Evolutionary conservation across 2,329 filamentous ascomycete species (phyloP), one percentile per base, ranked within the genome.

Genomic region (Nigrospora sphaerica): DNA sequence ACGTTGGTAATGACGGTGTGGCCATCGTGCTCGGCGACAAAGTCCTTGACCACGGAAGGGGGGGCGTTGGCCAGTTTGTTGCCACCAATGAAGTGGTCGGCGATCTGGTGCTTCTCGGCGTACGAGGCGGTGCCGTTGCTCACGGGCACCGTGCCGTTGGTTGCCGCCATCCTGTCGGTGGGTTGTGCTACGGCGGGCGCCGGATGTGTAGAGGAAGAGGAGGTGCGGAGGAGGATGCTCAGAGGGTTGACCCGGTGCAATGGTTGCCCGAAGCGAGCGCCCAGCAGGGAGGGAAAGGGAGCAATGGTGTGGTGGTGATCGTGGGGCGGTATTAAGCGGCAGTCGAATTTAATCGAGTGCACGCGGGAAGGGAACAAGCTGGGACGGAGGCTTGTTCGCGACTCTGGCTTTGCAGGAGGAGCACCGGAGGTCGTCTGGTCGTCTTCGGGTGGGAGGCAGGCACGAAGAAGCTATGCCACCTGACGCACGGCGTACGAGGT

Each of bases 1-100:
- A 97, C 93, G 66, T 91, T 97, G 62, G 89, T 95, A 65, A 98
- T 98, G 67, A 97, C 92, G 17, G 93, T 97, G 77, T 98, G 93
- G 51, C 93, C 93, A 62, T 91, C 88, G 68, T 95, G 78, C 50
- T 79, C 76, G 44, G 87, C 81, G 41, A 98, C 92, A 72, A 97
- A 98, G 69, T 98, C 92, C 78, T 95, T 97, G 52, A 98, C 88
- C 62, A 84, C 86, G 66, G 91, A 86, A 34, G 90, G 80, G 39
- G 86, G 72, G 43, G 93, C 93, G 64, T 86, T 86, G 54, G 82
- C 83, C 53, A 98, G 72, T 64, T 83, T 81, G 74, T 95, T 96
- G 54, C 93, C 92, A 60, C 93, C 93, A 67, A 97, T 95, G 72
- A 97, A 98, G 75, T 98, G 93, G 69, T 89, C 78, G 52, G 90